Evolutionary conservation across 2,329 filamentous ascomycete genomes (phyloP).

Genomic region (Fusarium solani-melongenae): DNA sequence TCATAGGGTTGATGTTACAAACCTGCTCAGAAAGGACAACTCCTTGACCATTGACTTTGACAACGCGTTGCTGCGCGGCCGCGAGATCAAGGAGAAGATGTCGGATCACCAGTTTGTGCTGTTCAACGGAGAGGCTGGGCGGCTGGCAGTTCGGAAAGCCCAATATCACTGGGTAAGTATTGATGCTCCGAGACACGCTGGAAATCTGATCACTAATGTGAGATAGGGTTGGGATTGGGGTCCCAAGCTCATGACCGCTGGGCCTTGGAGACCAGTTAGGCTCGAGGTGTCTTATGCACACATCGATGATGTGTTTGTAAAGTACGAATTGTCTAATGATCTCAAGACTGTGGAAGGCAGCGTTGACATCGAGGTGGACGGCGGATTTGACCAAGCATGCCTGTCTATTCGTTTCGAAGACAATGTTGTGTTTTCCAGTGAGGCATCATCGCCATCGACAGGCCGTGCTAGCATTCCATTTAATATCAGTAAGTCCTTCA

Average conservation of each 20-base stretch:
- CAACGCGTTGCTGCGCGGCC: neutral
- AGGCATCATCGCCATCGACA: neutral
- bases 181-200: accelerated
- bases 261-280: constrained; percentile 74
- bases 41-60: neutral
- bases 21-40: neutral
- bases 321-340: constrained; percentile 3
- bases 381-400: neutral
- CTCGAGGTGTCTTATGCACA: constrained; percentile 71
- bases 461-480: neutral
- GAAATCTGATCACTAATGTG: neutral
- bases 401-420: neutral
- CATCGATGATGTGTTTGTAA: constrained; percentile 66
- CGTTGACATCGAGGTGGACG: neutral
- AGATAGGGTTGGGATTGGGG: neutral
- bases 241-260: constrained; percentile 59
- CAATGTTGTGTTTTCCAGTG: neutral
- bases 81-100: neutral
- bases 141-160: constrained; percentile 63
- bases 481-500: neutral
- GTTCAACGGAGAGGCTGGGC: constrained; percentile 48
- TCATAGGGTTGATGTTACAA: neutral
- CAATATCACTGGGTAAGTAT: constrained; percentile 69
- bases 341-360: neutral
- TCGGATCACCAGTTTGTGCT: constrained; percentile 11